Evolutionary conservation across 2,329 filamentous ascomycete species (phyloP), one percentile per base, ranked within the genome.

Genomic region (Juglanconis sp.): DNA sequence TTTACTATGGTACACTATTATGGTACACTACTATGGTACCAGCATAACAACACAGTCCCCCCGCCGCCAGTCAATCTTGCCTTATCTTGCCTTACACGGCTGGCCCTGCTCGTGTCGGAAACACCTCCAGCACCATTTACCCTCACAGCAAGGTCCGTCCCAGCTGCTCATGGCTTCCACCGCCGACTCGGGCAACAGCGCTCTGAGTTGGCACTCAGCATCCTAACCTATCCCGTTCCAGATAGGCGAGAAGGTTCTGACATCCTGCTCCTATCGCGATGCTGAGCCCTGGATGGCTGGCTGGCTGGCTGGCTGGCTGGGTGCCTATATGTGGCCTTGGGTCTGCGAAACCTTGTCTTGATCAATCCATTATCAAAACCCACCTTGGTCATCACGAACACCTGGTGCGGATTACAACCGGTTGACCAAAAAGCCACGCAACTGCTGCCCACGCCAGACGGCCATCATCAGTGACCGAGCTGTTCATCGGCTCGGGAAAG

Each of bases 181-280:
- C 40, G 51, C 44, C 54, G 42, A 47, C 42, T 52, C 15, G 44
- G 17, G 6, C 42, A 53, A 58, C 52, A 44, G 17, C 44, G 34
- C 31, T 55, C 54, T 61, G 59, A 56, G 59, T 49, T 61, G 59
- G 59, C 59, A 61, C 36, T 35, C 46, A 49, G 30, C 52, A 54
- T 46, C 32, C 31, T 24, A 34, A 31, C 32, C 11, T 17, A 17
- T 17, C 17, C 44, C 40, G 47, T 42, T n/a, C 51, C 40, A 42
- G 36, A 46, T 47, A 50, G 51, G 50, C 34, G 38, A 35, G 42
- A 48, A 59, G 42, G 57, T 48, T 49, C 47, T 34, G 49, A 58
- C 56, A 53, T 17, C 17, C 17, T 17, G 17, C 17, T 17, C 17
- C 17, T 17, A 17, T 17, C 17, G 17, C 17, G 17, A 17, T 17